These are phyloP conservation scores for Auricularia auricula-judae DNA, from an alignment of 768 basidiomycete species.

Conservation along the genomic window DNA sequence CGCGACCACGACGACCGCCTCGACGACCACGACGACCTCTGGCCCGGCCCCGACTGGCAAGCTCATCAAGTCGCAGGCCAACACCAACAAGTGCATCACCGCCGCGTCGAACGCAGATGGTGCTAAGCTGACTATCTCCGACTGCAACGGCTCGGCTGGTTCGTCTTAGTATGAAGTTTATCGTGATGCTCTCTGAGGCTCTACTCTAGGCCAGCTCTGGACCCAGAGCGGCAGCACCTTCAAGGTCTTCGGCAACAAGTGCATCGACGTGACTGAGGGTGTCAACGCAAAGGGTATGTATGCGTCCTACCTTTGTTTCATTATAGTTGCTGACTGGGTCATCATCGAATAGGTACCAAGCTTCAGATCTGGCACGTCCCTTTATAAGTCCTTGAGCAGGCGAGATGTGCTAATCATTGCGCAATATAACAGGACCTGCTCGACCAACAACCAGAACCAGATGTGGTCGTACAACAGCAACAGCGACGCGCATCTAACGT, in stretches of 20 bases:
- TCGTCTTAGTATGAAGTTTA: too few relatives aligned
- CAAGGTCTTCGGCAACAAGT: conserved; percentile 34
- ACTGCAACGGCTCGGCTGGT: conserved; percentile 31
- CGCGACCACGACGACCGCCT: conserved; percentile 4
- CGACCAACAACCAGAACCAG: background rate
- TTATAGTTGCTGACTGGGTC: background rate
- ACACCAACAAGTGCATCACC: conserved; percentile 32
- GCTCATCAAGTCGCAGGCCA: background rate
- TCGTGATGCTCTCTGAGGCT: too few relatives aligned
- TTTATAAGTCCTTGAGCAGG: background rate
- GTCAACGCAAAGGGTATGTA: conserved; percentile 9
- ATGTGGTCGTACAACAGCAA: background rate
- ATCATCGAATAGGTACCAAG: conserved; percentile 29
- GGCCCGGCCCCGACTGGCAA: background rate
- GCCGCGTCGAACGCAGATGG: conserved; percentile 39
- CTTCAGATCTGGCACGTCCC: conserved; percentile 33
- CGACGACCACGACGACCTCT: background rate
- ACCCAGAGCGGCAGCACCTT: conserved; percentile 32
- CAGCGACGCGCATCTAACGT: background rate
- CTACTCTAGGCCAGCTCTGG: conserved; percentile 30
- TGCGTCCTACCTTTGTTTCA: background rate
- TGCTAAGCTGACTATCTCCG: conserved; percentile 34
- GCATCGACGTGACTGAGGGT: conserved; percentile 38
- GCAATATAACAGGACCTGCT: background rate
- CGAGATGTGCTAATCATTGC: background rate